Evolutionary conservation across 2,329 filamentous ascomycete species (phyloP).

Genomic region (Madurella fahalii): DNA sequence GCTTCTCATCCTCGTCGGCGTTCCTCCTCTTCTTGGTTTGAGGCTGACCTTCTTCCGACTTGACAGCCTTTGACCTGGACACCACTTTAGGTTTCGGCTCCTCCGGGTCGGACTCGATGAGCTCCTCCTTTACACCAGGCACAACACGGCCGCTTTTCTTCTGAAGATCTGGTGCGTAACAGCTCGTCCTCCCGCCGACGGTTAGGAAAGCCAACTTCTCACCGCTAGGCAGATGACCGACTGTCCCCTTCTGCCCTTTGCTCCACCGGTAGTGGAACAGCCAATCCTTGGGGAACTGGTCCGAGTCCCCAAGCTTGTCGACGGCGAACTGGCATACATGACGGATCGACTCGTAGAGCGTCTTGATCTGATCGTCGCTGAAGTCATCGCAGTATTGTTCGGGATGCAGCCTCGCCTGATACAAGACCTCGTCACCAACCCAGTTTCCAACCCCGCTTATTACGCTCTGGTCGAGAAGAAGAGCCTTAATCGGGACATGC

Average conservation of each 20-base stretch:
- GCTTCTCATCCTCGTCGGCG: slow-evolving; percentile 10
- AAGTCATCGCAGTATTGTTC: slow-evolving; percentile 91
- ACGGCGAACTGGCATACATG: slow-evolving; percentile 78
- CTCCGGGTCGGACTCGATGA: slow-evolving; percentile 31
- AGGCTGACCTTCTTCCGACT: slow-evolving; percentile 12
- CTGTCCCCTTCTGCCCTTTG: slow-evolving; percentile 72
- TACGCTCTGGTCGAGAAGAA: slow-evolving; percentile 81
- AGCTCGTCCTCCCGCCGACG: slow-evolving; percentile 87
- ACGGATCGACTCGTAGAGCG: slow-evolving; percentile 67
- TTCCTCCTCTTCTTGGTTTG: slow-evolving; percentile 14
- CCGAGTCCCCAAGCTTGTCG: slow-evolving; percentile 73
- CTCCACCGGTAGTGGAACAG: slow-evolving; percentile 85
- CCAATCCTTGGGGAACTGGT: slow-evolving; percentile 82
- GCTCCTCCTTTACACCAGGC: slow-evolving; percentile 42
- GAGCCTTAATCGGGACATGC: slow-evolving; percentile 81
- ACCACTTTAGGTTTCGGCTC: slow-evolving; percentile 5
- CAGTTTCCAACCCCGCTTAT: slow-evolving; percentile 95
- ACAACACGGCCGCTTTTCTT: slow-evolving; percentile 62
- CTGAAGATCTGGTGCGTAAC: slow-evolving; percentile 78
- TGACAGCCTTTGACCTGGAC: slow-evolving; percentile 11
- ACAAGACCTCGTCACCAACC: slow-evolving; percentile 93
- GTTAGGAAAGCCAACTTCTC: slow-evolving; percentile 82
- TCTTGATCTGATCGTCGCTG: slow-evolving; percentile 63
- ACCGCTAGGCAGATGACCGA: slow-evolving; percentile 70
- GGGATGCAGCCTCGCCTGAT: slow-evolving; percentile 82